phyloP scores from a whole-genome alignment of 257 asterid species.

The Fraxinus anomala region DNA sequence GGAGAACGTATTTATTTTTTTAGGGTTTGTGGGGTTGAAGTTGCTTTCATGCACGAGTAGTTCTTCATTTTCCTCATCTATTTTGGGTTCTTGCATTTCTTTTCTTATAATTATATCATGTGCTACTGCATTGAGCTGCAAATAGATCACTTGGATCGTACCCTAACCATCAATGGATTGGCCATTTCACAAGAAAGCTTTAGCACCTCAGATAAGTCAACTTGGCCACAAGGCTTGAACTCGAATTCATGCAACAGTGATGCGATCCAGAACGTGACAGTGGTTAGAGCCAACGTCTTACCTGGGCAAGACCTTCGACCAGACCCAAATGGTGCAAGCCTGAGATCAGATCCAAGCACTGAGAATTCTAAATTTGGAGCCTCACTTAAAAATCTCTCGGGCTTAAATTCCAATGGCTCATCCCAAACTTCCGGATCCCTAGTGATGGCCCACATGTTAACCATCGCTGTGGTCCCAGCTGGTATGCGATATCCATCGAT shows the following conservation, averaged over 20 bases:
- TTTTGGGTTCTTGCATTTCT: background rate
- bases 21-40: background rate
- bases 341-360: constrained; percentile 33
- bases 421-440: constrained; percentile 30
- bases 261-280: constrained; percentile 40
- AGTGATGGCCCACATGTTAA: constrained; percentile 45
- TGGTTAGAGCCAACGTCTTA: constrained; percentile 34
- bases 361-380: background rate
- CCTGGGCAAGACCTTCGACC: constrained; percentile 40
- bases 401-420: constrained; percentile 30
- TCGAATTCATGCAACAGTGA: constrained; percentile 25
- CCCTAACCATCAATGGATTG: constrained; percentile 24
- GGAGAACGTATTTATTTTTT: background rate
- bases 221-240: background rate
- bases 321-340: constrained; percentile 45
- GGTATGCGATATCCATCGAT: constrained; percentile 30
- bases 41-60: background rate
- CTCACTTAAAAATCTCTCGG: constrained; percentile 24
- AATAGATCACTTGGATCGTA: constrained; percentile 3
- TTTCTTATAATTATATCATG: background rate
- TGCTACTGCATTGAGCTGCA: background rate
- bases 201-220: constrained; percentile 29
- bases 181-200: constrained; percentile 37
- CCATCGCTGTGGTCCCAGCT: constrained; percentile 37
- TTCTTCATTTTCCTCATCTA: background rate